Conservation (phyloP, 805 yeast species). For the Helenozyma baotianmanensis region DNA sequence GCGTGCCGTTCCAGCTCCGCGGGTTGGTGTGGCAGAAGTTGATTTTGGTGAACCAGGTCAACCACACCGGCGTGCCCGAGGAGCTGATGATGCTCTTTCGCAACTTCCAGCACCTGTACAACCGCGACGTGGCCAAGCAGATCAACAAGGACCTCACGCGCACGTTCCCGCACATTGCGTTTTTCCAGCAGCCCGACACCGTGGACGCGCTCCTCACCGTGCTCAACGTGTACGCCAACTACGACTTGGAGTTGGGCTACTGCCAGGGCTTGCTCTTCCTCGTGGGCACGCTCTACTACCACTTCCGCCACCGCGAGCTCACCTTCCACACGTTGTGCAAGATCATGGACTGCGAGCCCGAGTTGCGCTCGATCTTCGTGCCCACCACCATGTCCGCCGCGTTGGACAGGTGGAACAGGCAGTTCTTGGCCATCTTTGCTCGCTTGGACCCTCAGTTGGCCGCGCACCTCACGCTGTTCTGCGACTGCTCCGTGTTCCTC, state of each 20-base stretch:
- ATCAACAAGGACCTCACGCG: constrained; percentile 56
- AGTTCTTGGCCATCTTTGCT: constrained; percentile 45
- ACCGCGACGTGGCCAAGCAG: constrained; percentile 34
- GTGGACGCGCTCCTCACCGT: constrained; percentile 47
- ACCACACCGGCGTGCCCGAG: constrained; percentile 28
- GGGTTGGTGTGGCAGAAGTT: constrained; percentile 42
- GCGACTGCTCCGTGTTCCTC: constrained; percentile 46
- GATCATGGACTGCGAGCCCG: constrained; percentile 53
- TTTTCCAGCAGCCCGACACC: constrained; percentile 43
- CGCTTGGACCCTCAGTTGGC: constrained; percentile 36
- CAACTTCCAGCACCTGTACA: constrained; percentile 42
- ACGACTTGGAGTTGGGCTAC: constrained; percentile 62
- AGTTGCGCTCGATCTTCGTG: constrained; percentile 47
- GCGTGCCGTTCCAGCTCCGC: constrained; percentile 42
- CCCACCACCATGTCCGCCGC: constrained; percentile 51
- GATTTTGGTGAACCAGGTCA: constrained; percentile 25
- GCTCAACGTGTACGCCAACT: constrained; percentile 58
- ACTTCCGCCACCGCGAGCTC: constrained; percentile 30
- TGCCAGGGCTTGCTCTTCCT: constrained; percentile 65
- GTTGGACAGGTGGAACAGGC: constrained; percentile 46
- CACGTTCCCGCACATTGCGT: constrained; percentile 52
- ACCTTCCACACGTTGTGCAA: constrained; percentile 52
- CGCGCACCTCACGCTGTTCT: constrained; percentile 38
- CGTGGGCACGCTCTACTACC: constrained; percentile 52
- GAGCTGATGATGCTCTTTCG: constrained; percentile 28